These are phyloP conservation scores for Trifolium dubium DNA, from an alignment of 306 rosid species.

Conservation along the genomic window DNA sequence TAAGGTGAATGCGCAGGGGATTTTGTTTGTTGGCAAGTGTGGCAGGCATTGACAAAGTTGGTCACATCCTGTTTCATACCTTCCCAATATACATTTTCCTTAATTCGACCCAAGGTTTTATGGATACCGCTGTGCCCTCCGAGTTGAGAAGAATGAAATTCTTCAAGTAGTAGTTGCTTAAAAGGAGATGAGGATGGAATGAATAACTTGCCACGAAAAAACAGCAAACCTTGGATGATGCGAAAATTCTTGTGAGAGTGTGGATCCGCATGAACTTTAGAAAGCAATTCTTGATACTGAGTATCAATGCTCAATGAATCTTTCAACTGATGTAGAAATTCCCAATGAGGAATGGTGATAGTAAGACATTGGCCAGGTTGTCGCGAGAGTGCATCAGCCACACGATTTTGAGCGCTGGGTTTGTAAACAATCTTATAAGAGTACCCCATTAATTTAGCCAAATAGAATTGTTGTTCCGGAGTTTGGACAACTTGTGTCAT, in stretches of 20 bases:
- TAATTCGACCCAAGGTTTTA: rapidly evolving
- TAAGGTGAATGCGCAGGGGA: background rate
- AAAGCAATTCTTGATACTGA: too few relatives aligned
- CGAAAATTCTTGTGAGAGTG: too few relatives aligned
- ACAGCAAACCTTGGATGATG: background rate
- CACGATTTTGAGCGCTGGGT: background rate
- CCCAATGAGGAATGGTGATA: background rate
- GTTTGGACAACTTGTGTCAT: background rate
- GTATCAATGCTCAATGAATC: too few relatives aligned
- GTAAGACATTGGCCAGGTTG: rapidly evolving
- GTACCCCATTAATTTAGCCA: background rate
- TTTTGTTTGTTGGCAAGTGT: background rate
- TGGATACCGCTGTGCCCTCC: background rate
- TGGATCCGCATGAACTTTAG: too few relatives aligned
- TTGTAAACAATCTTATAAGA: background rate
- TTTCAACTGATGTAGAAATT: rapidly evolving
- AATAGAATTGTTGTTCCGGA: background rate
- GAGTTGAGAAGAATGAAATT: background rate
- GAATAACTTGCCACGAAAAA: background rate
- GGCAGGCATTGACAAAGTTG: background rate
- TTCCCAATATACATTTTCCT: background rate
- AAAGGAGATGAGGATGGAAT: background rate
- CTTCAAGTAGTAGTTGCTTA: rapidly evolving
- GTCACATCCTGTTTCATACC: background rate
- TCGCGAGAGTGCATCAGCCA: background rate